A percentile compares a stretch with the other conserved stretches of the same genome.
phyloP scores from a whole-genome alignment of 148 eudicot species.

The Silene latifolia region DNA sequence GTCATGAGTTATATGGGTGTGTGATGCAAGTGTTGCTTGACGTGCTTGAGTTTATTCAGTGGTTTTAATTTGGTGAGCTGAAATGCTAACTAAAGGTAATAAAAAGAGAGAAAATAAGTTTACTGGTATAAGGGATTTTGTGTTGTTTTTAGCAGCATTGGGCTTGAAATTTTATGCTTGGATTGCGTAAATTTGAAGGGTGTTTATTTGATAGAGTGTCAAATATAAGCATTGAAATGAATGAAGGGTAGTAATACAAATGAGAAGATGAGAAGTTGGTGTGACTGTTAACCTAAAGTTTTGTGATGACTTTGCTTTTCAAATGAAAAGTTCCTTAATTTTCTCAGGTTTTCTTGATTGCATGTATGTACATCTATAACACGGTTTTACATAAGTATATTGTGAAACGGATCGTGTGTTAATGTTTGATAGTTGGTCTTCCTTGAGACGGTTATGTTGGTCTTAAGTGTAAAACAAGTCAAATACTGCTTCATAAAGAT shows the following conservation, averaged over 20 bases:
- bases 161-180: background rate
- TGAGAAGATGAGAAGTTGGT: slow-evolving; percentile 29
- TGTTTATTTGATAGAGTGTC: slow-evolving; percentile 17
- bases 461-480: too few species aligned
- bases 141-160: background rate
- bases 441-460: too few species aligned
- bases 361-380: background rate
- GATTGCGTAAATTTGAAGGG: background rate
- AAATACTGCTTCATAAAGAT: too few species aligned
- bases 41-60: slow-evolving; percentile 44
- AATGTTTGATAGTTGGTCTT: too few species aligned
- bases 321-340: background rate
- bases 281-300: slow-evolving; percentile 26
- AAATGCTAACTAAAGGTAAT: slow-evolving; percentile 23
- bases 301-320: background rate
- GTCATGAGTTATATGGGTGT: slow-evolving; percentile 47
- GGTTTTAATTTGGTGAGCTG: slow-evolving; percentile 69
- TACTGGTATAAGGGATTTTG: background rate
- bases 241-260: slow-evolving; percentile 9
- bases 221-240: slow-evolving; percentile 11
- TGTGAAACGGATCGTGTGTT: too few species aligned
- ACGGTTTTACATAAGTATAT: background rate
- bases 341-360: slow-evolving; percentile 2
- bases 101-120: background rate
- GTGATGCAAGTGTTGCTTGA: slow-evolving; percentile 28